Base-by-base conservation (phyloP, 345 rosid genomes). In the Ceriops zippeliana region DNA sequence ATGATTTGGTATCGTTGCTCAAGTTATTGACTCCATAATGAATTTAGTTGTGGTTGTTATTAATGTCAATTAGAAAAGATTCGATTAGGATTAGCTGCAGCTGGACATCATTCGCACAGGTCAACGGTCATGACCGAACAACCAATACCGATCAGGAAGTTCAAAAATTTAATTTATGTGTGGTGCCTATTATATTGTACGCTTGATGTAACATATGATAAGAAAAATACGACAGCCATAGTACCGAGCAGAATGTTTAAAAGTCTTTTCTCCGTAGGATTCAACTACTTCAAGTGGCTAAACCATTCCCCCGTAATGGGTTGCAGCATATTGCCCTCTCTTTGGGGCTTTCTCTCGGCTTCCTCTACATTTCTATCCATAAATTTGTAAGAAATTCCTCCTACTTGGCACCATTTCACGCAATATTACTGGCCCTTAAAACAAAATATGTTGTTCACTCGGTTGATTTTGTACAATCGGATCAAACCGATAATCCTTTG, bases 221-320 rank as follows among this genome's bases (percentile, higher is more conserved):
- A 7, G 10, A 35, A 35, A 2, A 35, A 35, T 2, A 7, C 10
- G 42, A 35, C 7, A 6, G 10, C 42, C 42, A 35, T 35, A 7
- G 42, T 35, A 7, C 1, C 42, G 9, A 24, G 26, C 26, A 24
- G 26, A 24, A 24, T 24, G 26, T 24, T 24, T 24, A 24, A 1
- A 24, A 24, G 26, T 24, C 30, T 28, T 37, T 37, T 37, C 42
- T 37, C 11, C 57, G 65, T 92, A 86, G 73, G 73, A 82, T 1
- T 86, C 86, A 22, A 95, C 91, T 34, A 92, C 83, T 10, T 83
- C 86, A n/a, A 92, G 92, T 0, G 96, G 98, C 31, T 90, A 95
- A 5, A 90, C 66, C 86, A 92, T 70, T 65, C 92, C 84, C 60
- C 89, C 68, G 60, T 85, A 92, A 37, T 75, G 82, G 24, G 82